Base-by-base conservation (phyloP, 495 filamentous ascomycete genomes). In the Penicillium subrubescens region DNA sequence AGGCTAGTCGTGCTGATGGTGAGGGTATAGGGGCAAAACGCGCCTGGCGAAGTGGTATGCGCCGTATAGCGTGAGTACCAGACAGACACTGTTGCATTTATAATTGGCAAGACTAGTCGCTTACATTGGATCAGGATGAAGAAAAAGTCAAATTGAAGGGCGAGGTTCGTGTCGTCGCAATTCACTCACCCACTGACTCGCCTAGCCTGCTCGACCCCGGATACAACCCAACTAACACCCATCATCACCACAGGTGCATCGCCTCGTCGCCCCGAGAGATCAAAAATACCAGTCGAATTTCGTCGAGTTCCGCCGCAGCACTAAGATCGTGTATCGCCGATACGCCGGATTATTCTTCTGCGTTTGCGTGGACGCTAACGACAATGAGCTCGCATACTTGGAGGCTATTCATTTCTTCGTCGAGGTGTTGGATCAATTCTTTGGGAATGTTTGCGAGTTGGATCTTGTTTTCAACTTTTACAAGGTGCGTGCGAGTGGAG, bases 201-300 rank as follows among this genome's bases (percentile, higher is more conserved):
- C 11, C 11, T 54, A n/a, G 31, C 19, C 4, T 31, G 12, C 31
- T 35, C 25, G 1, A 25, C 10, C 31, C 10, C n/a, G 56, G 29
- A 57, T 8, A 19, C 12, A 44, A 44, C 56, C 29, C 44, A 35
- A 54, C 55, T 31, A 43, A 55, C 51, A 14, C 34, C 5, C 53
- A 54, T 4, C 56, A 51, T 31, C 60, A 25, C 1, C 57, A 59
- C 63, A 94, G 91, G 90, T 97, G 73, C 95, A 99, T 86, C 93
- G 95, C 63, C 92, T 99, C 63, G 92, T 99, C 57, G 95, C 95
- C 5, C 95, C 95, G 11, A 89, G 95, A 69, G 95, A 99, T 78
- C 95, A 99, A 78, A 99, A 99, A 78, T 96, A 99, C 81, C 95
- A 99, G 76, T 96, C 92, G 74, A 99, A 99, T 81, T 99, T 99